These are phyloP conservation scores for Cokeromyces recurvatus DNA, from an alignment of 371 early-diverging fungal genomes.

Conservation along the genomic window DNA sequence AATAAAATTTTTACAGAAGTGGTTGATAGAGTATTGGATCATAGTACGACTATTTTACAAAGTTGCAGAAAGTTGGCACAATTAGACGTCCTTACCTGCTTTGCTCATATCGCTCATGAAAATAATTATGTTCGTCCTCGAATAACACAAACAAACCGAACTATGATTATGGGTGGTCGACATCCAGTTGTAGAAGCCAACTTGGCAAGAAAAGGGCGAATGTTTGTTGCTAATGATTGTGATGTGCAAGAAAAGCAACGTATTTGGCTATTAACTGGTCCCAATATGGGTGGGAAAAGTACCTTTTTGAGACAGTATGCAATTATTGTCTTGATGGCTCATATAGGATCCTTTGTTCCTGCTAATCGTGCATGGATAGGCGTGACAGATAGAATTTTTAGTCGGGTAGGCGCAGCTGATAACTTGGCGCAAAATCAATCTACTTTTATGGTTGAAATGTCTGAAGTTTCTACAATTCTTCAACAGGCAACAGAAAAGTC, in stretches of 20 bases:
- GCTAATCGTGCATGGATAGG: slow-evolving; percentile 79
- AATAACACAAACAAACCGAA: slow-evolving; percentile 44
- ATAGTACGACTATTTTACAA: slow-evolving; percentile 43
- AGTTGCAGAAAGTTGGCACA: slow-evolving; percentile 60
- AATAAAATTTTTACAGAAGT: slow-evolving; percentile 41
- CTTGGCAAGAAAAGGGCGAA: slow-evolving; percentile 51
- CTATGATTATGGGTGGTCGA: slow-evolving; percentile 60
- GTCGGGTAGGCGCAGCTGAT: slow-evolving; percentile 80
- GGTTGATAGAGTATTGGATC: slow-evolving; percentile 30
- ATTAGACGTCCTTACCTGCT: slow-evolving; percentile 62
- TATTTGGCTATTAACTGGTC: slow-evolving; percentile 79
- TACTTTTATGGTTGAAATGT: slow-evolving; percentile 99
- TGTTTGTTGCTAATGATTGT: slow-evolving; percentile 78
- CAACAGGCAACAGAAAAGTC: slow-evolving; percentile 74
- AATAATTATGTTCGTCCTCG: slow-evolving; percentile 56
- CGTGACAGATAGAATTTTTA: slow-evolving; percentile 85
- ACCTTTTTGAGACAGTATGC: slow-evolving; percentile 88
- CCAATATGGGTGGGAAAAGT: slow-evolving; percentile 96
- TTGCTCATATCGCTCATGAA: slow-evolving; percentile 54
- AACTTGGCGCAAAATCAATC: slow-evolving; percentile 82
- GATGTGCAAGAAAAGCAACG: slow-evolving; percentile 46
- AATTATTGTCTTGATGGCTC: slow-evolving; percentile 86
- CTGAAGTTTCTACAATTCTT: slow-evolving; percentile 89
- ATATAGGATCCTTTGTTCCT: slow-evolving; percentile 93
- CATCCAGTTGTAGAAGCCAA: slow-evolving; percentile 88